Evolutionary conservation across 768 basidiomycete genomes (phyloP).

Genomic region (Sporobolomyces roseus): DNA sequence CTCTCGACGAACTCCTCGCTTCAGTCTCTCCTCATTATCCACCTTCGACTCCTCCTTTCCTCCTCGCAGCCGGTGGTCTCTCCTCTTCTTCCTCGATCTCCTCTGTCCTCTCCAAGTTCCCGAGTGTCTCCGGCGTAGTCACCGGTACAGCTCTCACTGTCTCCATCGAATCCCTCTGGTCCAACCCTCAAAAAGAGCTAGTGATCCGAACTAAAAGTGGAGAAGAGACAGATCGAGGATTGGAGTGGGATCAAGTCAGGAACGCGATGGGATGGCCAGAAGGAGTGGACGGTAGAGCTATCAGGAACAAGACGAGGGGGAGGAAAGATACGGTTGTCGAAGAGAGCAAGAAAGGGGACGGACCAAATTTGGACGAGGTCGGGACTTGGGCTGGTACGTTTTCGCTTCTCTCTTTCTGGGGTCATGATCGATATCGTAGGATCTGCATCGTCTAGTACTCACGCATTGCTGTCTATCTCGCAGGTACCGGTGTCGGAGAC

Average conservation of each 20-base stretch:
- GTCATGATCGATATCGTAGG: not conserved
- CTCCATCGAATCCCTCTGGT: slow-evolving; percentile 62
- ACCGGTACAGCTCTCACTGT: slow-evolving; percentile 72
- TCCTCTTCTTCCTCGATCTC: slow-evolving; percentile 64
- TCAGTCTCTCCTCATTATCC: slow-evolving; percentile 6
- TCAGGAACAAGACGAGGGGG: slow-evolving; percentile 59
- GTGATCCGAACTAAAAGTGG: slow-evolving; percentile 48
- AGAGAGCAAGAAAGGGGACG: slow-evolving; percentile 53
- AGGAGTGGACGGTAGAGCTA: slow-evolving; percentile 60
- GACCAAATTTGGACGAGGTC: slow-evolving; percentile 56
- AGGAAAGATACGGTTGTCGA: slow-evolving; percentile 57
- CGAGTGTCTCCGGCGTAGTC: slow-evolving; percentile 66
- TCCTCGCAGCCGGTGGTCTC: slow-evolving; percentile 70
- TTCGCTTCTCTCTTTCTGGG: not conserved
- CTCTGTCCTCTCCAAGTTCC: slow-evolving; percentile 55
- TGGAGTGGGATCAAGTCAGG: slow-evolving; percentile 59
- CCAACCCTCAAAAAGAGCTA: slow-evolving; percentile 56
- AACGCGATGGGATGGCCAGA: slow-evolving; percentile 52
- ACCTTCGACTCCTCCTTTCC: not conserved
- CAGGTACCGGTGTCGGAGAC: slow-evolving; percentile 57
- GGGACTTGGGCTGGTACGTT: slow-evolving; percentile 63
- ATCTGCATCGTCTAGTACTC: not conserved
- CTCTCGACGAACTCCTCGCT: slow-evolving; percentile 45
- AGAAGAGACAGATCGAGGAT: slow-evolving; percentile 56
- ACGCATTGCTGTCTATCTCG: no score